These are phyloP conservation scores for Fusarium palustre DNA, from an alignment of 2,329 filamentous ascomycete species.

Conservation along the genomic window DNA sequence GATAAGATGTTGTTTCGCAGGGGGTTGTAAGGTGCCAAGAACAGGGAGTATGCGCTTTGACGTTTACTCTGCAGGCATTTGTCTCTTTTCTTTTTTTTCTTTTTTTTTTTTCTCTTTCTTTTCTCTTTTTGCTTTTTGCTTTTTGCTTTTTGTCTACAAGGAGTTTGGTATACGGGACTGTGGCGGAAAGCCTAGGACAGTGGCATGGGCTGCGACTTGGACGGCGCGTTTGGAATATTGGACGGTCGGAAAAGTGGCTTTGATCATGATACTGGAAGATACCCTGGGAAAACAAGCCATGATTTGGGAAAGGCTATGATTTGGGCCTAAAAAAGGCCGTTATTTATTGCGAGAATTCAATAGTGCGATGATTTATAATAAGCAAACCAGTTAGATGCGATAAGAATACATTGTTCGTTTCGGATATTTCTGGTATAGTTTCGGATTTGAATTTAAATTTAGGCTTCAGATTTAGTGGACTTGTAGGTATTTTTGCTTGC, in stretches of 20 bases:
- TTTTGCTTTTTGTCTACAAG: background rate
- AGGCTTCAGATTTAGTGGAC: background rate
- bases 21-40: conserved; percentile 7
- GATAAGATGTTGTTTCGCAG: conserved; percentile 7
- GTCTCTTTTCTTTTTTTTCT: background rate
- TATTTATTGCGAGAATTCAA: background rate
- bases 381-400: background rate
- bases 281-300: conserved; percentile 14
- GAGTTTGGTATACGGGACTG: background rate
- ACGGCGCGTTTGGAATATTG: conserved; percentile 11
- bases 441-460: too few species aligned
- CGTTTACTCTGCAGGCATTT: background rate
- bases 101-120: background rate
- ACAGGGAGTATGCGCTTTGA: conserved; percentile 19
- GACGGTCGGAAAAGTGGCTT: conserved; percentile 30
- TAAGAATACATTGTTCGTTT: background rate
- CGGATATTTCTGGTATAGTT: background rate
- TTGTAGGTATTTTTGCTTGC: background rate
- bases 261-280: conserved; percentile 19
- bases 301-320: background rate
- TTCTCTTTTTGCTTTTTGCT: background rate
- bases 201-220: conserved; percentile 3
- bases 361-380: background rate
- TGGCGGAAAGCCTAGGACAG: background rate
- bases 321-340: background rate